Base-by-base conservation (phyloP, 345 rosid genomes). In the Moricandia moricandioides region DNA sequence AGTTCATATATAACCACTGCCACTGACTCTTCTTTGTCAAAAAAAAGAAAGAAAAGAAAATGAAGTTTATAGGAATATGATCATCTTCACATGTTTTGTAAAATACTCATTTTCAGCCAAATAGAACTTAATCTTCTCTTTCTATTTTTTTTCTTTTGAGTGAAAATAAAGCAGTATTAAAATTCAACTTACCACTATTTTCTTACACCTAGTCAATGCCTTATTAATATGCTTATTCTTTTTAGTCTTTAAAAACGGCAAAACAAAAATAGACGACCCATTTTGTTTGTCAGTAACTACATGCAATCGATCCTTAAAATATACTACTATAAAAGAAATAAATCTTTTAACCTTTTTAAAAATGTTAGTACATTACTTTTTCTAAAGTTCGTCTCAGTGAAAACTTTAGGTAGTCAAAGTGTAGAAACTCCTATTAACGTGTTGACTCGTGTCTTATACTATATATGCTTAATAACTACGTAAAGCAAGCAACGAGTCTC, bases 321-420 rank as follows among this genome's bases (percentile, higher is more conserved):
- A 43, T 43, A 40, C 10, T 34, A 37, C 4, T 37, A 51, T n/a
- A 24, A 71, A 31, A 0, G 57, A 52, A 54, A 45, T 0, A 52
- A 47, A 12, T 65, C 33, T 13, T 51, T 62, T 62, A 17, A 61
- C 78, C 54, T 62, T 76, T 67, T 14, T 47, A 47, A 47, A 21
- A 21, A 21, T 21, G 24, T 21, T 21, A 66, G n/a, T 21, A 67
- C 34, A 30, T 57, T 27, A 13, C 65, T 72, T 72, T 72, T 11
- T 8, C 24, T 47, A 34, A n/a, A 21, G 21, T 75, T 75, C 63
- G 43, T 21, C 74, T 68, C 69, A 40, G 79, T 69, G 79, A 75
- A 75, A 75, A 75, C 61, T 10, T 70, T 68, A 68, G 49, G 9
- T 51, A 51, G 43, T 77, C 76, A 77, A 77, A 59, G 68, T 55